These are phyloP conservation scores for Fusarium luffae DNA, from an alignment of 2,329 filamentous ascomycete species.

Conservation along the genomic window DNA sequence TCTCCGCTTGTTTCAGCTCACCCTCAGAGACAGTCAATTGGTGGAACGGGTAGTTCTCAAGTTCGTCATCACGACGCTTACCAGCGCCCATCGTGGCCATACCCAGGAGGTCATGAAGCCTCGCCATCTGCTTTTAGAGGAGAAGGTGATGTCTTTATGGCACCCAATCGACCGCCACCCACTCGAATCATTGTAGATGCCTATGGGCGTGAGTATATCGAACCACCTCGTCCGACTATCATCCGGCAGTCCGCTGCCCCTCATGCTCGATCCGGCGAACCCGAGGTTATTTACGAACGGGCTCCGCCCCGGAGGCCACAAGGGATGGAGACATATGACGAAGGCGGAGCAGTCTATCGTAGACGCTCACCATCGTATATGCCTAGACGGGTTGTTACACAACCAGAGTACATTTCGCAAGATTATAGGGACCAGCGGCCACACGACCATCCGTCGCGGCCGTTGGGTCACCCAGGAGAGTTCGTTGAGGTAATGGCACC, in stretches of 20 bases:
- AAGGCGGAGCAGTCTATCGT: conserved; percentile 62
- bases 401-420: conserved; percentile 67
- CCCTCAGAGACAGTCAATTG: conserved; percentile 43
- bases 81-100: conserved; percentile 56
- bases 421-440: conserved; percentile 65
- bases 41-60: conserved; percentile 50
- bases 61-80: conserved; percentile 55
- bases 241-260: conserved; percentile 65
- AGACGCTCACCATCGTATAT: conserved; percentile 62
- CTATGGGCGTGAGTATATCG: conserved; percentile 81
- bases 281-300: conserved; percentile 74
- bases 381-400: conserved; percentile 69
- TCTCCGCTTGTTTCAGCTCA: conserved; percentile 53
- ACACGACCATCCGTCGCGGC: conserved; percentile 67
- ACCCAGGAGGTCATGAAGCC: conserved; percentile 56
- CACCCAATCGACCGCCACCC: conserved; percentile 62
- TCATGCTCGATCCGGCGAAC: conserved; percentile 57
- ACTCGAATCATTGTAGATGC: conserved; percentile 83
- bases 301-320: conserved; percentile 63
- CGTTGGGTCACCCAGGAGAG: conserved; percentile 56
- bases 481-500: conserved; percentile 60
- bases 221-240: conserved; percentile 60
- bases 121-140: conserved; percentile 62
- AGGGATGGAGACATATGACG: conserved; percentile 59
- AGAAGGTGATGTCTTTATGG: conserved; percentile 62